phyloP scores from a whole-genome alignment of 2,329 filamentous ascomycete genomes.

The Fusarium neocosmosporiellum region DNA sequence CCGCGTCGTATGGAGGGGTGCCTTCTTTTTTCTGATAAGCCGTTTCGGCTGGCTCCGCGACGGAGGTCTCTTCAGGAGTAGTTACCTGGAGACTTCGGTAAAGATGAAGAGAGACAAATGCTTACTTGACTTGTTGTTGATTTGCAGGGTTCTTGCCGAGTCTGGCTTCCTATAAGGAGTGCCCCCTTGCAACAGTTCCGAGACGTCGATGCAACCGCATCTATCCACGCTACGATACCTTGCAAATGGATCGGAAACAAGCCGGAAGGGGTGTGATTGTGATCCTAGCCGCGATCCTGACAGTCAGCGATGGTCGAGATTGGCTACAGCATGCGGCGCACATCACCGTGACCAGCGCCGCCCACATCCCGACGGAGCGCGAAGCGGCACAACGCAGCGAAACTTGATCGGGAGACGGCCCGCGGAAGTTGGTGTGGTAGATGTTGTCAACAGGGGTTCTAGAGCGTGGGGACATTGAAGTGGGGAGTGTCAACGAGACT shows the following conservation, averaged over 20 bases:
- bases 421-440: conserved; percentile 26
- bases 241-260: conserved; percentile 10
- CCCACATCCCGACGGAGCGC: conserved; percentile 11
- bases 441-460: conserved; percentile 13
- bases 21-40: conserved; percentile 35
- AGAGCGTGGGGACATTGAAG: conserved; percentile 17
- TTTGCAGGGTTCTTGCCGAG: conserved; percentile 67
- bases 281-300: conserved; percentile 11
- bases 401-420: conserved; percentile 21
- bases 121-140: conserved; percentile 38
- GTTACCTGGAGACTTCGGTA: conserved; percentile 4
- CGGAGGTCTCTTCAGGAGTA: conserved; percentile 12
- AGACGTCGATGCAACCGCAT: conserved; percentile 19
- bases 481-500: conserved; percentile 9
- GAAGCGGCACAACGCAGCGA: conserved; percentile 12
- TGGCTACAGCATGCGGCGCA: conserved; percentile 15
- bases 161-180: conserved; percentile 67
- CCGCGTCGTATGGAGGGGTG: conserved; percentile 35
- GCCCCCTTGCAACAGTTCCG: conserved; percentile 14
- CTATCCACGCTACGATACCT: conserved; percentile 12
- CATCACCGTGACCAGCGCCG: background rate
- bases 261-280: conserved; percentile 12
- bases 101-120: conserved; percentile 29
- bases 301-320: conserved; percentile 7
- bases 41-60: conserved; percentile 14